These are phyloP conservation scores for Pichia ethanolica DNA, from an alignment of 805 yeast genomes.

Conservation along the genomic window DNA sequence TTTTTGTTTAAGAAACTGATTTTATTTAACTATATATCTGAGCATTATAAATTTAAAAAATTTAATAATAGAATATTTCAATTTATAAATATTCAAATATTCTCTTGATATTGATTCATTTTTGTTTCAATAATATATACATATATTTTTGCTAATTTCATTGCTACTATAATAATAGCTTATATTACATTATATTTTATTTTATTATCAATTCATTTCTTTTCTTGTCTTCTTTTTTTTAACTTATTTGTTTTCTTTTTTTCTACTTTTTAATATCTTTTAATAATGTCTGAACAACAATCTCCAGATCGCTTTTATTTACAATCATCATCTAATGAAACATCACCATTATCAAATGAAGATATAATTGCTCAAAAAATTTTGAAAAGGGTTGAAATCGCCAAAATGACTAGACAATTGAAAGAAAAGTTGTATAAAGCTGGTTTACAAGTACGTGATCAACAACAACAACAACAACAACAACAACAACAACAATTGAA, in stretches of 20 bases:
- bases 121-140: no score
- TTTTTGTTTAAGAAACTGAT: no score
- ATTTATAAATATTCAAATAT: no score
- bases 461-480: constrained; percentile 11
- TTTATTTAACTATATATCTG: no score
- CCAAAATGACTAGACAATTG: constrained; percentile 38
- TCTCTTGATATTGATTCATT: no score
- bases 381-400: constrained; percentile 38
- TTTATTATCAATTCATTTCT: no score
- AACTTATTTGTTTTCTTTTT: background rate
- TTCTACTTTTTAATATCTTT: no score
- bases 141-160: background rate
- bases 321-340: constrained; percentile 5
- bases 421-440: constrained; percentile 36
- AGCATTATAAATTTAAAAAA: no score
- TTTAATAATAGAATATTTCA: no score
- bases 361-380: constrained; percentile 37
- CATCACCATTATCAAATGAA: constrained; percentile 20
- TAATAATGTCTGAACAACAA: background rate
- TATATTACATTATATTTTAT: no score
- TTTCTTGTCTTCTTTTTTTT: background rate
- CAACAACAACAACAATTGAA: constrained; percentile 7
- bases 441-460: constrained; percentile 30
- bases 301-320: background rate
- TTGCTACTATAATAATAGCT: no score